Base-by-base conservation (phyloP, 164 flowering plant genomes). In the Aristolochia fimbriata region DNA sequence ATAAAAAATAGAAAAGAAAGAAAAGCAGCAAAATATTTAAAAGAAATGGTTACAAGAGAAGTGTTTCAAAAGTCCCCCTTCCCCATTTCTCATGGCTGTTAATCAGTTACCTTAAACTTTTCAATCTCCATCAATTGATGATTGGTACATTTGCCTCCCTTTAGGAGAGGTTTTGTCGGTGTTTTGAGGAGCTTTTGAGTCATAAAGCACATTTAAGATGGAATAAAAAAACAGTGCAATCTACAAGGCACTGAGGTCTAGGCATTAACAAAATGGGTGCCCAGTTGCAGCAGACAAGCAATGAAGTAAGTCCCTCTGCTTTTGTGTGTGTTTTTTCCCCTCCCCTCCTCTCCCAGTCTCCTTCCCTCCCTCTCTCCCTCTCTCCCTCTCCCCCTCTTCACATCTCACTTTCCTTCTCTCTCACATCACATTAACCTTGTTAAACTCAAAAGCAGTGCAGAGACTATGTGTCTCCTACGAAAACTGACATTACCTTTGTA, bases 401-500 rank as follows among this genome's bases (percentile, higher is more conserved):
- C 59, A 37, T 56, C 59, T 31, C 33, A 16, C 16, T 56, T 27
- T 56, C 45, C 59, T n/a, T n/a, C n/a, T n/a, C n/a, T 19, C n/a
- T 56, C 37, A 25, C 59, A 37, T 56, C 59, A 56, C 33, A 16
- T 56, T 27, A 31, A 21, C 59, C 59, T 56, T 56, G 17, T 22
- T 31, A 56, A 55, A 19, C 59, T 56, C 59, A 56, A 56, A 56
- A 56, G 59, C 59, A 56, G 59, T 56, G 59, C 59, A 31, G 12
- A 15, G 47, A 56, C 30, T 9, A 56, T 56, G 10, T 31, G 41
- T 31, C 37, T 31, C 59, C 59, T 19, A 31, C 15, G 59, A 15
- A 30, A 31, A 56, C 10, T 37, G 43, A 37, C 43, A 37, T 56
- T 24, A 16, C 25, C 59, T 27, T 56, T 19, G 19, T 56, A 12